Evolutionary conservation across 225 moss, liverwort and hornwort genomes (phyloP).

Genomic region (Neckera pumila): DNA sequence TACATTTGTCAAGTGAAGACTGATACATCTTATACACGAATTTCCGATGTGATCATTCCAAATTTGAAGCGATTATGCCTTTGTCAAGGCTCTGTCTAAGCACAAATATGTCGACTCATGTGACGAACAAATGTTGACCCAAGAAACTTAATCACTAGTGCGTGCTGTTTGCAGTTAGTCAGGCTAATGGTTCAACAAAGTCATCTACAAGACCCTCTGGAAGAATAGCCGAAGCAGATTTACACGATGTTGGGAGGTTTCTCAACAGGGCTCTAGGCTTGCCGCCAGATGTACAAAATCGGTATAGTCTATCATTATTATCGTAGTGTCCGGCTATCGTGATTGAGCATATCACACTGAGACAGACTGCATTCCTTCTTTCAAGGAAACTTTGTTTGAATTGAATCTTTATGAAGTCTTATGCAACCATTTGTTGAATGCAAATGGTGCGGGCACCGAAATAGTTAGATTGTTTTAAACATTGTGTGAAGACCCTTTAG

Average conservation of each 20-base stretch:
- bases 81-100: not conserved
- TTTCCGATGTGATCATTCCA: not conserved
- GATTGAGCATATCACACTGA: not conserved
- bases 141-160: not conserved
- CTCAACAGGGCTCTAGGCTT: slow-evolving; percentile 89
- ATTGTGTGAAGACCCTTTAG: not conserved
- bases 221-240: slow-evolving; percentile 81
- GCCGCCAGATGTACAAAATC: slow-evolving; percentile 83
- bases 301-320: slow-evolving; percentile 10
- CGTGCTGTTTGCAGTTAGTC: slow-evolving; percentile 35
- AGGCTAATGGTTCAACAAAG: slow-evolving; percentile 34
- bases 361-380: not conserved
- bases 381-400: not conserved
- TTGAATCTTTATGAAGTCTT: not conserved
- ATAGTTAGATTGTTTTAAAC: not conserved
- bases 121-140: not conserved
- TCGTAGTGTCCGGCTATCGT: not conserved
- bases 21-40: not conserved
- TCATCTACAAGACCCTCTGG: slow-evolving; percentile 59
- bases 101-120: not conserved
- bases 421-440: not conserved
- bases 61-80: not conserved
- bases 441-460: not conserved
- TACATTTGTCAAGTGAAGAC: not conserved
- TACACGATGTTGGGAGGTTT: slow-evolving; percentile 91